phyloP scores from a whole-genome alignment of 75 land plant species.

The Ceratopteris richardii region DNA sequence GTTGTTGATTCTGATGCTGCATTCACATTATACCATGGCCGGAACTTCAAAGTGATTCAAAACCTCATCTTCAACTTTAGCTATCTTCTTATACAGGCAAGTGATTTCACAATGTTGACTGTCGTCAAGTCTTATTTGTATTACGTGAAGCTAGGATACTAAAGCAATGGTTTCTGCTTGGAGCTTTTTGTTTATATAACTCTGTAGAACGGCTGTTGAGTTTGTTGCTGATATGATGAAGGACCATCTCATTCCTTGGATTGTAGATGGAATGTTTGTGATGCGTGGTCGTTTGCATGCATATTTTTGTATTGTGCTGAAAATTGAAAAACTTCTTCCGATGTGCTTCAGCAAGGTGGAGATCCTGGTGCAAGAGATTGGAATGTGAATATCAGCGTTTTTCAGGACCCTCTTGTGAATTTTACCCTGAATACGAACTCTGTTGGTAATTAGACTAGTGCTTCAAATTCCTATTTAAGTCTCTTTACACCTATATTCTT shows the following conservation, averaged over 20 bases:
- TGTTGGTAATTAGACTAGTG: not conserved
- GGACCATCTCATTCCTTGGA: too few relatives aligned
- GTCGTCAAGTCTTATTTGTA: not conserved
- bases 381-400: not conserved
- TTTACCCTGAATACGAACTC: not conserved
- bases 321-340: too few relatives aligned
- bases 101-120: not conserved
- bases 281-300: too few relatives aligned
- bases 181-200: too few relatives aligned
- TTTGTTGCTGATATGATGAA: too few relatives aligned
- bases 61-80: constrained; percentile 47
- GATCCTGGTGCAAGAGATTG: not conserved
- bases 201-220: too few relatives aligned
- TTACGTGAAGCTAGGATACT: not conserved
- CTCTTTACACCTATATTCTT: too few relatives aligned
- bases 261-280: too few relatives aligned
- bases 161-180: too few relatives aligned
- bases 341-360: not conserved
- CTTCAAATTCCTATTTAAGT: too few relatives aligned
- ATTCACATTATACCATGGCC: constrained; percentile 58
- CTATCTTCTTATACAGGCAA: constrained; percentile 63
- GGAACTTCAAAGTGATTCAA: constrained; percentile 59
- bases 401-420: not conserved
- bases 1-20: not conserved
- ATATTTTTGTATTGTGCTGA: too few relatives aligned